Base-by-base conservation (phyloP, 441 rosid genomes). In the Populus tomentosa region DNA sequence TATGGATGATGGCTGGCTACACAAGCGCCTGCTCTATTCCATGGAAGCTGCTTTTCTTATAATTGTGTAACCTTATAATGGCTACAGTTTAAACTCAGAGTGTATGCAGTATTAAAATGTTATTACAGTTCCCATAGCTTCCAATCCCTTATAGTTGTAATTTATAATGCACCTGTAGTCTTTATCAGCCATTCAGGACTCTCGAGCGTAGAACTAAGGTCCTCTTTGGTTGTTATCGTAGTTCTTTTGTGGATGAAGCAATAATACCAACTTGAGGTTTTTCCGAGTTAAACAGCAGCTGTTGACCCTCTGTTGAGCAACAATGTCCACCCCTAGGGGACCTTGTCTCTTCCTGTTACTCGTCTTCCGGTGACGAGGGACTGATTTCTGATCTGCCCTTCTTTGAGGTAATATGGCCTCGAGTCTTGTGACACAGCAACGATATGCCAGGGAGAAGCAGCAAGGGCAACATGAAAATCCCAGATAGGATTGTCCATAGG, bases 1-100 rank as follows among this genome's bases (percentile, higher is more conserved):
- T 80, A 30, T 62, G 65, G 65, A 62, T 10, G 71, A 26, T 16
- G 74, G 23, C 38, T 26, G 32, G 40, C 56, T 1, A 14, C 26
- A 4, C 24, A 64, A 35, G 80, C n/a, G 69, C 53, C 50, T 70
- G 67, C 33, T 23, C n/a, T 72, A 50, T 33, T 72, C 62, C 6
- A 18, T 62, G 33, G 30, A 65, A 69, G 21, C 20, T 69, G 50
- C 9, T 40, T 46, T 46, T 61, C 11, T 56, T 53, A 13, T 80
- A 46, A 65, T 71, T 42, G 38, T 30, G 23, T 14, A 14, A 10
- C 69, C 36, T 42, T 75, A 32, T 67, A 23, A 71, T 74, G 71
- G 4, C 62, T 24, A 64, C 14, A n/a, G 13, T 16, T 21, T 46
- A 4, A 6, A 11, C 56, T 46, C 56, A 38, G 42, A 7, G 42